Percentiles rank a stretch among this genome's conserved stretches.
phyloP scores from a whole-genome alignment of 176 grass and related monocot species.

The Raddia distichophylla region DNA sequence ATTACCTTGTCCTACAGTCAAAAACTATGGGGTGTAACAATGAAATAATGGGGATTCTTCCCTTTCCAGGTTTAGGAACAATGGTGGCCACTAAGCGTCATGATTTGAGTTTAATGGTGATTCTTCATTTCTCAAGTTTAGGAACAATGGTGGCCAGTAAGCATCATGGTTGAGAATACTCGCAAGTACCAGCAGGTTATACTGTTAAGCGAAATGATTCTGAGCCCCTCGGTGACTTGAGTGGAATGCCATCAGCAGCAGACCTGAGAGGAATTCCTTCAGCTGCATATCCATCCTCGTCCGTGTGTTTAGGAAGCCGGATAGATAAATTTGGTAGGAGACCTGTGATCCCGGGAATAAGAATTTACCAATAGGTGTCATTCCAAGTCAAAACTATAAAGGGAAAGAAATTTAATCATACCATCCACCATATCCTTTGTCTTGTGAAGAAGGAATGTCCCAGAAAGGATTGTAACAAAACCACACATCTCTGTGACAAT shows the following conservation, averaged over 20 bases:
- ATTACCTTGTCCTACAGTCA: constrained; percentile 61
- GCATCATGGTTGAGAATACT: background rate
- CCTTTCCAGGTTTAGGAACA: constrained; percentile 26
- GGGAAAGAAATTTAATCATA: constrained; percentile 33
- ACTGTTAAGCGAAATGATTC: constrained; percentile 49
- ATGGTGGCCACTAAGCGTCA: background rate
- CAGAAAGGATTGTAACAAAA: constrained; percentile 96
- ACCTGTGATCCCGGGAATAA: constrained; percentile 46
- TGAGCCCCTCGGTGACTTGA: constrained; percentile 67
- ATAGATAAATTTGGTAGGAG: constrained; percentile 46
- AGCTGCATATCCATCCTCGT: constrained; percentile 58
- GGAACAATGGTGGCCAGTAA: background rate
- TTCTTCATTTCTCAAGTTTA: constrained; percentile 35
- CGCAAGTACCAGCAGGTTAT: constrained; percentile 30
- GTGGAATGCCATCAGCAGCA: constrained; percentile 71
- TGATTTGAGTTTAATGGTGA: constrained; percentile 6
- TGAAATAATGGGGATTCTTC: constrained; percentile 41
- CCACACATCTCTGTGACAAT: constrained; percentile 98
- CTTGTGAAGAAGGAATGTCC: constrained; percentile 99
- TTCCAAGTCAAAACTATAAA: background rate
- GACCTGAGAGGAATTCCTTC: constrained; percentile 89
- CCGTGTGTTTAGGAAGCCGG: constrained; percentile 65
- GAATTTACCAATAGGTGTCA: constrained; percentile 19
- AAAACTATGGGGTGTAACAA: constrained; percentile 43
- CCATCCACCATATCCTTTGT: constrained; percentile 94